Evolutionary conservation across 192 early-diverging fungal genomes (phyloP), one percentile per base, ranked within the genome.

Genomic region (Coemansia sp.): DNA sequence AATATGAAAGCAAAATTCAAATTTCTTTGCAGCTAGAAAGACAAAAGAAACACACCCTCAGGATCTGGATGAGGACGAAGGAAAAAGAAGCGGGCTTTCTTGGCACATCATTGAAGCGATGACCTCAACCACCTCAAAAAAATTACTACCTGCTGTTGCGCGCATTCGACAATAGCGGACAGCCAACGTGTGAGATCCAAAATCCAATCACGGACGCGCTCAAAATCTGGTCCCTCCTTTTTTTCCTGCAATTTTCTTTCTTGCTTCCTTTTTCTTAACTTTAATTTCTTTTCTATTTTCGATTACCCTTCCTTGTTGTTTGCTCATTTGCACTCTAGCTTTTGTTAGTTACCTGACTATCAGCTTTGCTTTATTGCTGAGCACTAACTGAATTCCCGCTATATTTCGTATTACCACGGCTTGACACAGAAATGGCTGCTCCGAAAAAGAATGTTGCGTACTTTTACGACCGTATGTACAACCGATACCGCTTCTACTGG

Each of bases 401-500:
- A 10, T 15, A 7, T 12, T 8, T 25, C 9, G 3, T 10, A 26
- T 26, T 26, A 26, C 48, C 25, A 51, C 9, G 1, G 48, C 48
- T 51, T 51, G 25, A 23, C 7, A 13, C 48, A 51, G 55, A 31
- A 34, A 57, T 57, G 55, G 18, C 55, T 33, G 16, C 30, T 55
- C 61, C 64, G 48, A 75, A 72, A 66, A 81, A 75, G 61, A 81
- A 72, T 66, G 78, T 81, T 52, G 78, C 78, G 28, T 81, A 81
- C 61, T 81, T 81, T 66, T 81, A 81, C 58, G 78, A 81, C 33
- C 78, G 78, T 81, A 72, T 43, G 78, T 81, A 59, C 48, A 30
- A 46, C 31, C 3, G 21, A 51, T 23, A 26, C 48, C 26, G 48
- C 26, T 51, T 25, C 20, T 51, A 8, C 23, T 5, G 21, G 48